Conservation (phyloP, 108 stramenopile genomes). For the Nitzschia inconspicua region DNA sequence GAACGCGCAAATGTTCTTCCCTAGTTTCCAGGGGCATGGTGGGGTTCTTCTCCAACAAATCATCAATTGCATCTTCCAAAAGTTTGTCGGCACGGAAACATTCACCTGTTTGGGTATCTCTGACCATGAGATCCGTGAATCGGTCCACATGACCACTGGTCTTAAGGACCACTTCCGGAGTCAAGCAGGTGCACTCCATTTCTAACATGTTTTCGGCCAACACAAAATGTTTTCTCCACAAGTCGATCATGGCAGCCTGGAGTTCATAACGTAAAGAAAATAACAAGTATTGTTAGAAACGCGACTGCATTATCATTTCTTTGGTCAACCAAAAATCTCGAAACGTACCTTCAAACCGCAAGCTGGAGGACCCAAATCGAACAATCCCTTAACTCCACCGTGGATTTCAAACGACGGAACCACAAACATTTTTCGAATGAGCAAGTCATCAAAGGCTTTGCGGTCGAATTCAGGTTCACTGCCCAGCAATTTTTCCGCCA, state of each 20-base stretch:
- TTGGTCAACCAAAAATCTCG: background rate
- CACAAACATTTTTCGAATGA: slow-evolving; percentile 98
- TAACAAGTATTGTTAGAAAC: background rate
- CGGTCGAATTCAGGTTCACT: slow-evolving; percentile 74
- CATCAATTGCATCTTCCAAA: slow-evolving; percentile 98
- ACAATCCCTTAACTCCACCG: slow-evolving; percentile 97
- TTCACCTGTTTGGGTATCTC: slow-evolving; percentile 84
- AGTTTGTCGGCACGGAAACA: slow-evolving; percentile 98
- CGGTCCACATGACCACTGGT: slow-evolving; percentile 99
- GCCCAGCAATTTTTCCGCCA: slow-evolving; percentile 44
- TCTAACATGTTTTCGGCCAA: slow-evolving; percentile 97
- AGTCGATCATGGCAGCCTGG: slow-evolving; percentile 93
- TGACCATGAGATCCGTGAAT: slow-evolving; percentile 99
- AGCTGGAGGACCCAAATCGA: slow-evolving; percentile 98
- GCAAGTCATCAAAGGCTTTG: slow-evolving; percentile 91
- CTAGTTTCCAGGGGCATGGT: slow-evolving; percentile 73
- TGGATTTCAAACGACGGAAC: slow-evolving; percentile 99
- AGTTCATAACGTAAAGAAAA: background rate
- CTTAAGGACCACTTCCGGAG: slow-evolving; percentile 94
- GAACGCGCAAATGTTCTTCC: slow-evolving; percentile 88
- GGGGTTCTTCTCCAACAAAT: slow-evolving; percentile 83
- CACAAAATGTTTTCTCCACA: slow-evolving; percentile 98
- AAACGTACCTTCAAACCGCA: slow-evolving; percentile 88
- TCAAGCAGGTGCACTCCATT: slow-evolving; percentile 99
- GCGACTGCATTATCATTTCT: background rate